A percentile compares a stretch with the other conserved stretches of the same genome.
Conservation (phyloP, 495 filamentous ascomycete genomes). For the Astrothelium macrocarpum region DNA sequence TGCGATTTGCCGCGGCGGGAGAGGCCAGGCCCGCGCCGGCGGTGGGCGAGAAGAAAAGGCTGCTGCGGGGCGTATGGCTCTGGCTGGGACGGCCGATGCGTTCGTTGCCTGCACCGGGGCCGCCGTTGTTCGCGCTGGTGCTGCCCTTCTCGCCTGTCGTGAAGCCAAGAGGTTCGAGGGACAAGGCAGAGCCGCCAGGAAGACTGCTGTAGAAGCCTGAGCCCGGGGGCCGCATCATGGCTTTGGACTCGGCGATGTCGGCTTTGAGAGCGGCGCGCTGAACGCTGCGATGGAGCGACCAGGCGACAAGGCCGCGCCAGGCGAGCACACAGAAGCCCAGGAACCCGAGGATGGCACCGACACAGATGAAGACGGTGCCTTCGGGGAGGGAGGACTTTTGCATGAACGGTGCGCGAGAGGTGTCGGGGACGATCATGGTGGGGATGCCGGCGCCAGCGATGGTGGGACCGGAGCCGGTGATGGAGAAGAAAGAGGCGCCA, state of each 20-base stretch:
- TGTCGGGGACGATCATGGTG: conserved; percentile 65
- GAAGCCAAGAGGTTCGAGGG: conserved; percentile 38
- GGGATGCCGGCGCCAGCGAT: conserved; percentile 43
- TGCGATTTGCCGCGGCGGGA: conserved; percentile 40
- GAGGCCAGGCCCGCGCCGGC: conserved; percentile 44
- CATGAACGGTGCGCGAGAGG: conserved; percentile 84
- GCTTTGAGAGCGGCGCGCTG: conserved; percentile 67
- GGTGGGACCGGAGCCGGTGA: conserved; percentile 35
- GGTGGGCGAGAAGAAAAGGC: conserved; percentile 91
- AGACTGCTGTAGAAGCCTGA: conserved; percentile 30
- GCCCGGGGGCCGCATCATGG: conserved; percentile 31
- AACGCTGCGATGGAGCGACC: conserved; percentile 85
- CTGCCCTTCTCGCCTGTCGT: conserved; percentile 28
- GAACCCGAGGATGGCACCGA: conserved; percentile 77
- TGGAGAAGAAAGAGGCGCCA: conserved; percentile 18
- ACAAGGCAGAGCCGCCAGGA: conserved; percentile 22
- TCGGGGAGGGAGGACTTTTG: conserved; percentile 83
- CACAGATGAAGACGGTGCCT: conserved; percentile 91
- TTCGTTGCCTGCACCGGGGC: background rate
- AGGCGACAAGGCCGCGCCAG: conserved; percentile 85
- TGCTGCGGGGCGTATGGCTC: conserved; percentile 35
- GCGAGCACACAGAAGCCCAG: conserved; percentile 68
- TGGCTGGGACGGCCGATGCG: conserved; percentile 2
- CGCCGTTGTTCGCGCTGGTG: conserved; percentile 30
- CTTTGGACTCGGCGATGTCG: conserved; percentile 55